Conservation (phyloP, 257 asterid genomes). For the Solanum chilense region DNA sequence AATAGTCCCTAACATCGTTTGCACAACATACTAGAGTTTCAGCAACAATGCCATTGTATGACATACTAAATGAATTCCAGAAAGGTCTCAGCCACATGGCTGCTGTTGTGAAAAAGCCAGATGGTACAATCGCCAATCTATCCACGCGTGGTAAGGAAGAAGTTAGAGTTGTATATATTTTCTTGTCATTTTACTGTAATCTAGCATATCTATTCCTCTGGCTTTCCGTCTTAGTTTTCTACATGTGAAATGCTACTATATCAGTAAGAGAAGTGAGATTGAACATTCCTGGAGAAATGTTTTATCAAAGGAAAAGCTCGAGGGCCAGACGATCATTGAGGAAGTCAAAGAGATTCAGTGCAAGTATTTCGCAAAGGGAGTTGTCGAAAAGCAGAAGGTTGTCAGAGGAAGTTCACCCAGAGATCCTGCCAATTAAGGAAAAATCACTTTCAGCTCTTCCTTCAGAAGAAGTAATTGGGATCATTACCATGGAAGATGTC, state of each 20-base stretch:
- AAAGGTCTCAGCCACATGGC: conserved; percentile 87
- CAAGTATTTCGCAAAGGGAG: conserved; percentile 3
- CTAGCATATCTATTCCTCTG: not conserved
- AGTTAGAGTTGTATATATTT: not conserved
- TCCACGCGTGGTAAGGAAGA: not conserved
- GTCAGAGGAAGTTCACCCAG: conserved; percentile 31
- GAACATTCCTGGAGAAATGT: conserved; percentile 2
- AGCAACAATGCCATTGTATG: conserved; percentile 39
- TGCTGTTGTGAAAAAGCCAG: conserved; percentile 33
- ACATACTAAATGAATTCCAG: conserved; percentile 62
- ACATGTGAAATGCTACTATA: not conserved
- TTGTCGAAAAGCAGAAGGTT: conserved; percentile 20
- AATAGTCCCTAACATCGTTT: not conserved
- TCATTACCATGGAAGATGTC: conserved; percentile 36
- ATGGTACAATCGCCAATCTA: not conserved
- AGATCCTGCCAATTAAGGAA: conserved; percentile 9
- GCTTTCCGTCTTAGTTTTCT: not conserved
- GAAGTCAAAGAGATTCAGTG: conserved; percentile 5
- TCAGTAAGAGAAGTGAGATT: conserved; percentile 17
- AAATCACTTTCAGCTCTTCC: conserved; percentile 7
- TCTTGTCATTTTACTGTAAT: not conserved
- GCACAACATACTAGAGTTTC: conserved; percentile 7
- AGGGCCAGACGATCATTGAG: conserved; percentile 8
- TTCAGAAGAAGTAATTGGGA: conserved; percentile 14
- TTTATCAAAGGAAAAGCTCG: not conserved